Base-by-base conservation (phyloP, 768 basidiomycete genomes). In the Rhizopogon sp. region DNA sequence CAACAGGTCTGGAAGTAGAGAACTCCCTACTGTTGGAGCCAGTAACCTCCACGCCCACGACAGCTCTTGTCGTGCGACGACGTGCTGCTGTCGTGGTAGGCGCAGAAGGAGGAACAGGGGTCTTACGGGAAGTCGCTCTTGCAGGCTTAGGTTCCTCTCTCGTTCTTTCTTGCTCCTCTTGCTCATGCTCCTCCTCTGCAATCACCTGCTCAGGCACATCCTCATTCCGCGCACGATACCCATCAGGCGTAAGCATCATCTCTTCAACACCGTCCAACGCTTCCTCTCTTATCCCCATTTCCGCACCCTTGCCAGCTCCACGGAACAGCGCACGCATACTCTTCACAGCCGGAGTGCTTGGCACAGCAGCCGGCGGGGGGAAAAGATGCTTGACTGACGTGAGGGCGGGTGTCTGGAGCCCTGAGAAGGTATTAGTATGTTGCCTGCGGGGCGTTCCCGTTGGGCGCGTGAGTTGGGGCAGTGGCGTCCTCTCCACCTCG, bases 251-350 rank as follows among this genome's bases (percentile, higher is more conserved):
- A 6, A 52, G 49, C 42, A 73, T 58, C 66, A 71, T 67, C 57
- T 69, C 65, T 2, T 55, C 65, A 2, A 70, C 59, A 25, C 61
- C 69, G 50, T 71, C 65, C 43, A 66, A 63, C 13, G 56, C 51
- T 11, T 58, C 57, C 17, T 58, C 66, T 9, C 44, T 59, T 10
- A 60, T 41, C 54, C 67, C 73, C 62, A 75, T 61, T 41, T 62
- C 66, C 8, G 43, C 54, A 8, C 56, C 53, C 46, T 41, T 22
- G 14, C 46, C 51, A 44, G 52, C 58, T 6, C 49, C 39, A 8
- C 50, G 60, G 66, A 73, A 74, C 57, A 75, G 60, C 17, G 66
- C 58, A 28, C 70, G 70, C 44, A 75, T 61, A 25, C 70, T 68
- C 20, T 56, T 58, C 46, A 69, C 60, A 31, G 61, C 59, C 31